Evolutionary conservation across 495 filamentous ascomycete genomes (phyloP), one percentile per base, ranked within the genome.

Genomic region (Penicillium goetzii): DNA sequence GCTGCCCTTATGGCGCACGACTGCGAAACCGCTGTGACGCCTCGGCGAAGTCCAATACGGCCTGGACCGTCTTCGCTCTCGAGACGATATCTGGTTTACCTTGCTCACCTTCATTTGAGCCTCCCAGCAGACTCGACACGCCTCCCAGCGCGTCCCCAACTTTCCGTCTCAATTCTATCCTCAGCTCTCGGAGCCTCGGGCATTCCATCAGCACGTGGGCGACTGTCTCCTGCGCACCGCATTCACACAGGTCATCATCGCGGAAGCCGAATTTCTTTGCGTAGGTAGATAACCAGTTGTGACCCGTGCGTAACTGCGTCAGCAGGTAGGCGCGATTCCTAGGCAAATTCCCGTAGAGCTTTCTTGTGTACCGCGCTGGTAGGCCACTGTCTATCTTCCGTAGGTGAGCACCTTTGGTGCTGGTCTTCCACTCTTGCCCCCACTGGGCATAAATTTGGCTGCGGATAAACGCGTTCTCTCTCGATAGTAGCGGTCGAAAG

Each of bases 391-490:
- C 67, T 11, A 68, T 63, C 33, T 56, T 54, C 6, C 56, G 59
- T 0, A 71, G 12, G 47, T 66, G 58, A 17, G 10, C 21, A 26
- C 64, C 66, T 52, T 61, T 65, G 1, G 9, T 56, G 11, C 30
- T 57, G 12, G 34, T 14, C 19, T 58, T 68, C 61, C 61, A 72
- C 43, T 62, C 69, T 7, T 67, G 49, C 11, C 56, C 54, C 68
- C 56, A 71, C 30, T 64, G 62, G 19, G 33, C 57, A 8, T 2
- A 12, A 17, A 71, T 71, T 0, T 8, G 36, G 4, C 45, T 38
- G 0, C 56, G 43, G 9, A 67, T 54, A 11, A 40, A 34, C 19
- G 59, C 64, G 0, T 38, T 68, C 43, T 65, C 56, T 26, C 70
- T 49, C n/a, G 67, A 55, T 0, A 69, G 56, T 2, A 69, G 26